phyloP scores from a whole-genome alignment of 345 rosid genomes.

The Psidium friedrichsthalianum region DNA sequence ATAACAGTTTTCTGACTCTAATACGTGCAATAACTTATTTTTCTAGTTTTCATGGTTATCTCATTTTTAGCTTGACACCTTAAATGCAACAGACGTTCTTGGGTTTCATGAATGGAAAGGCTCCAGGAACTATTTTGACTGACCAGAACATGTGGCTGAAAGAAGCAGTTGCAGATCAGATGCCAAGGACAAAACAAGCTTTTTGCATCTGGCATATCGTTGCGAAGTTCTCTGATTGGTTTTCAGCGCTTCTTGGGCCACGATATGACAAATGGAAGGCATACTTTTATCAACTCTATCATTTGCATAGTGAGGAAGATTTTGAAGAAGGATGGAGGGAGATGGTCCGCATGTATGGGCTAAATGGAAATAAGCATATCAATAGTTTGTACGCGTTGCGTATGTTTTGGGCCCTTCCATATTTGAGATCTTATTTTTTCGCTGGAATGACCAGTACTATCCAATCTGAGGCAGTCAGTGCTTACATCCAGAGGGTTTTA shows the following conservation, averaged over 20 bases:
- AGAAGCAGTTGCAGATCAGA: slow-evolving; percentile 34
- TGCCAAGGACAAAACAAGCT: slow-evolving; percentile 41
- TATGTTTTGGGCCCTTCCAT: slow-evolving; percentile 44
- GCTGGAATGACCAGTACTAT: slow-evolving; percentile 29
- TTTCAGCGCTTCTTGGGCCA: slow-evolving; percentile 34
- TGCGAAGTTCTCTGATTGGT: slow-evolving; percentile 42
- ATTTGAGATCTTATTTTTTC: slow-evolving; percentile 40
- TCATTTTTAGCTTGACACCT: not conserved
- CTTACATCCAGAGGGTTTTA: slow-evolving; percentile 29
- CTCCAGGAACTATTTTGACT: slow-evolving; percentile 37
- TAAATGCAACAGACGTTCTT: slow-evolving; percentile 29
- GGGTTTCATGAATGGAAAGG: slow-evolving; percentile 48
- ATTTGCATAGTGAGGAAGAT: slow-evolving; percentile 21
- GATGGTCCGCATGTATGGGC: slow-evolving; percentile 31
- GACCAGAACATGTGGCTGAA: slow-evolving; percentile 55
- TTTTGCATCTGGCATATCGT: slow-evolving; percentile 43
- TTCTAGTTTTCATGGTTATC: not conserved
- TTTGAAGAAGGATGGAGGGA: slow-evolving; percentile 47
- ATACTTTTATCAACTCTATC: slow-evolving; percentile 32
- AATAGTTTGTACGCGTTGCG: slow-evolving; percentile 38
- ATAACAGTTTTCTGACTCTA: not conserved
- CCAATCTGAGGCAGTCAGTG: slow-evolving; percentile 24
- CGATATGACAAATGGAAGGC: slow-evolving; percentile 43
- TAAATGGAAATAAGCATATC: slow-evolving; percentile 38
- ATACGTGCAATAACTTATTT: not conserved